Evolutionary conservation across 257 asterid species (phyloP).

Genomic region (Solanum etuberosum): DNA sequence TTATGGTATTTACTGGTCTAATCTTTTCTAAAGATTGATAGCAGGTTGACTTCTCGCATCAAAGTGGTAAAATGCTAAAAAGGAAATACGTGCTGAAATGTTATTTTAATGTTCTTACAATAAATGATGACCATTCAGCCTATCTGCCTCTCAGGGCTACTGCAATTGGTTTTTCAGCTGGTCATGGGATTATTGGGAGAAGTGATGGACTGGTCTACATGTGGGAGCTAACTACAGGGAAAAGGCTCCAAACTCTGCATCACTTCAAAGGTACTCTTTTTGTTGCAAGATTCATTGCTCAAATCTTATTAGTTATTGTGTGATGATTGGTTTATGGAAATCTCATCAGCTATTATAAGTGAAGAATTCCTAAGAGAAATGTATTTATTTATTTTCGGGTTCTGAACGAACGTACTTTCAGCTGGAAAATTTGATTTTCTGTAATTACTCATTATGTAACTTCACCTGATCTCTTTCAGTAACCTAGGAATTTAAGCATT

Average conservation of each 20-base stretch:
- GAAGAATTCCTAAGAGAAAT: not conserved
- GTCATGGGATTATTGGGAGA: slow-evolving; percentile 81
- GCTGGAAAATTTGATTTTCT: not conserved
- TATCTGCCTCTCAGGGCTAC: slow-evolving; percentile 38
- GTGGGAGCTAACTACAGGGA: slow-evolving; percentile 88
- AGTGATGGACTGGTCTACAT: slow-evolving; percentile 56
- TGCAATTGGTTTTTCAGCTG: slow-evolving; percentile 44
- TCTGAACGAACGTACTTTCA: not conserved
- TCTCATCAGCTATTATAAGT: not conserved
- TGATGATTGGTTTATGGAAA: not conserved
- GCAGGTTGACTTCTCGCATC: not conserved
- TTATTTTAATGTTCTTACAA: not conserved
- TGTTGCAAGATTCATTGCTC: not conserved
- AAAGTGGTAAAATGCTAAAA: not conserved
- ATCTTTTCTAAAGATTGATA: not conserved
- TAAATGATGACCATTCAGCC: not conserved
- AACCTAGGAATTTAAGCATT: not conserved
- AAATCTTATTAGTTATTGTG: not conserved
- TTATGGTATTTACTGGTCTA: not conserved
- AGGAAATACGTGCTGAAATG: not conserved
- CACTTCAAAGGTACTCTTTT: slow-evolving; percentile 47
- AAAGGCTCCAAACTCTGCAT: slow-evolving; percentile 46
- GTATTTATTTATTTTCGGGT: not conserved
- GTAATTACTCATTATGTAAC: not conserved
- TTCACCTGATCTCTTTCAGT: not conserved